phyloP scores from a whole-genome alignment of 257 asterid species.

The Nicotiana paniculata region DNA sequence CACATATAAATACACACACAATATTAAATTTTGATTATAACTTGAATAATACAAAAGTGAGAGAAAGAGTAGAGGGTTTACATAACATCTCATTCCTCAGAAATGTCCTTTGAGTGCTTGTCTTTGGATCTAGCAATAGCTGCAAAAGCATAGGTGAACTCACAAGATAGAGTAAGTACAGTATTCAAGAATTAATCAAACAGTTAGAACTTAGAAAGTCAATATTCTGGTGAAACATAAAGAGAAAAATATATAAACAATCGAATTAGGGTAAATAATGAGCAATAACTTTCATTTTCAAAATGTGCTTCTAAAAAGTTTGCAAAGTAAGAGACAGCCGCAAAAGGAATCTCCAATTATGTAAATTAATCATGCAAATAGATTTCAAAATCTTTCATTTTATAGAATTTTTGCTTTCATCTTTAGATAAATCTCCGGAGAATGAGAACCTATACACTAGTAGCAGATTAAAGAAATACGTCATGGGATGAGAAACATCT shows the following conservation, averaged over 20 bases:
- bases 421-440: background rate
- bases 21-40: background rate
- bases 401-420: background rate
- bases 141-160: background rate
- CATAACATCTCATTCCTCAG: background rate
- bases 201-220: background rate
- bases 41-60: background rate
- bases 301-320: background rate
- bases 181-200: background rate
- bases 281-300: background rate
- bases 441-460: background rate
- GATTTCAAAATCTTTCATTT: background rate
- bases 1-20: too few relatives aligned
- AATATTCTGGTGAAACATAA: background rate
- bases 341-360: background rate
- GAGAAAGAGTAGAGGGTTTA: background rate
- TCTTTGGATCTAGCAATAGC: background rate
- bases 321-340: background rate
- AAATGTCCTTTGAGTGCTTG: background rate
- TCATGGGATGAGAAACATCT: background rate
- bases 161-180: background rate
- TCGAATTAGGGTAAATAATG: background rate
- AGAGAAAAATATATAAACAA: background rate
- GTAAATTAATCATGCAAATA: background rate
- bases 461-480: background rate